Conservation (phyloP, 768 basidiomycete genomes). For the Trametes maxima region DNA sequence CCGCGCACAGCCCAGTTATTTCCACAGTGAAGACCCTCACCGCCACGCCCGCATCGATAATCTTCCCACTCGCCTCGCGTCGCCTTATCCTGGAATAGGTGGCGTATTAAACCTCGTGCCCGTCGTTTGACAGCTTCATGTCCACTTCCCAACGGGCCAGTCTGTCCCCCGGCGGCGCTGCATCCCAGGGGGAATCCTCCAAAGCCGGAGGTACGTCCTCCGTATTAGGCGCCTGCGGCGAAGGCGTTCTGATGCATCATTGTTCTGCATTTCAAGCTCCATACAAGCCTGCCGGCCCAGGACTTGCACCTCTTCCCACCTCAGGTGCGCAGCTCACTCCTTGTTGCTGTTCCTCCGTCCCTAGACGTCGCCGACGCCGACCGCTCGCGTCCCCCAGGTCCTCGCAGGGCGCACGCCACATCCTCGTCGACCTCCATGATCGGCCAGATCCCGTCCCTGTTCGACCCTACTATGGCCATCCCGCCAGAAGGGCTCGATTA, state of each 20-base stretch:
- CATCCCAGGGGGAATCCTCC: constrained; percentile 12
- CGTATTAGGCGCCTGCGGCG: constrained; percentile 12
- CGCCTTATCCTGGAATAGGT: neutral
- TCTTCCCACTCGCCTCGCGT: constrained; percentile 5
- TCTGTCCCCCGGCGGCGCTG: constrained; percentile 16
- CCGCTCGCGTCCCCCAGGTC: neutral
- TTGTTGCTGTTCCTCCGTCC: neutral
- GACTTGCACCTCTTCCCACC: constrained; percentile 20
- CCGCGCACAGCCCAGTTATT: constrained; percentile 9
- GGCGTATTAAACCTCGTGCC: constrained; percentile 19
- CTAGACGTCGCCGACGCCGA: constrained; percentile 1
- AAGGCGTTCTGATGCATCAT: constrained; percentile 20
- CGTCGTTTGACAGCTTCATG: constrained; percentile 16
- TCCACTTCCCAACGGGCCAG: constrained; percentile 19
- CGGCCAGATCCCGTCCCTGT: constrained; percentile 27
- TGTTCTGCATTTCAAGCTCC: constrained; percentile 16
- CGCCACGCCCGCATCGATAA: constrained; percentile 14
- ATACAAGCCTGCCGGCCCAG: constrained; percentile 7
- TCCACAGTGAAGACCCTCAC: constrained; percentile 7
- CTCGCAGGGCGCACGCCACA: constrained; percentile 1
- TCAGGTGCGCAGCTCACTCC: constrained; percentile 12
- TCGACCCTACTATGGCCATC: constrained; percentile 24
- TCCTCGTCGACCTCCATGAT: constrained; percentile 22
- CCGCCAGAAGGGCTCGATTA: constrained; percentile 23
- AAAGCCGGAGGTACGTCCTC: constrained; percentile 18